Base-by-base conservation (phyloP, 2,329 filamentous ascomycete species). In the Pezicula rhizophila region DNA sequence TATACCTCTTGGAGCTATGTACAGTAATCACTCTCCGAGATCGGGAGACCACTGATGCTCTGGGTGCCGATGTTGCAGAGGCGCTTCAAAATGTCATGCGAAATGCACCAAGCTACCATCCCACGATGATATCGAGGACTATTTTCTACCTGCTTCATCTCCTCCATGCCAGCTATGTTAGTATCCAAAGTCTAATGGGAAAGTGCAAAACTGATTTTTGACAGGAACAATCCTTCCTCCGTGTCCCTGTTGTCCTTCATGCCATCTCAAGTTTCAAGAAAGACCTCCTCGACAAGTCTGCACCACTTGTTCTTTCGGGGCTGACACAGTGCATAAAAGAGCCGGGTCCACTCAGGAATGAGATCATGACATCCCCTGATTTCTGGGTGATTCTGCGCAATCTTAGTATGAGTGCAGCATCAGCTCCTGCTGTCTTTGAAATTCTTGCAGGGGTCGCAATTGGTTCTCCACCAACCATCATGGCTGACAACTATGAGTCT, bases 321-420 rank as follows among this genome's bases (percentile, higher is more conserved):
- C 72, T 99, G 23, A 80, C 84, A 40, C 75, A 84, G 40, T 96
- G 91, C 60, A 87, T 96, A 56, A 82, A 85, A 45, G 81, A 86
- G 51, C 82, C 89, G 1, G 83, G 84, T 23, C 82, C 87, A 11
- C 72, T 99, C 25, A 83, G 89, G 49, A 96, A 88, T 57, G 92
- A 97, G 69, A 87, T 97, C 57, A 95, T 95, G 69, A 92, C 89
- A 12, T 97, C 92, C 15, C 93, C 93, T 0, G 93, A 99, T 63
- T 97, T 99, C 67, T 99, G 93, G 93, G 85, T 86, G 5, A 87
- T 96, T 12, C 74, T 99, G 46, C 84, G 89, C 52, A 79, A 82
- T 28, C 72, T 99, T 15, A 82, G 88, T 42, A 74, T 76, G 20
- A 79, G 85, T 52, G 70, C 80, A 3, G 84, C 88, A 46, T 84